Conservation (phyloP, 1,139 yeast genomes). For the Hyphopichia fennica region DNA sequence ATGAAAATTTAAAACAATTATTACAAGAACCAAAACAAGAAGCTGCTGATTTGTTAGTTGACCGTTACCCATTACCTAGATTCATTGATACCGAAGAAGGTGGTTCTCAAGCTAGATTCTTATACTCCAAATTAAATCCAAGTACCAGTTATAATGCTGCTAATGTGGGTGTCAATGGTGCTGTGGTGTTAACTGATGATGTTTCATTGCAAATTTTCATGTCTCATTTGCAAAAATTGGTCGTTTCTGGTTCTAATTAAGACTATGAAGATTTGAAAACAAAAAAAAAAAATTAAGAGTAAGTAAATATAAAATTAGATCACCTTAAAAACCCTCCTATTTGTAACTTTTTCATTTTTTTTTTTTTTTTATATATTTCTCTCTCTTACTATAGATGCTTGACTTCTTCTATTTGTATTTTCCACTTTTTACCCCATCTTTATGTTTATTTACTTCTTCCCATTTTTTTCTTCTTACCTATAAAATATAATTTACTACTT, state of each 20-base stretch:
- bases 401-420: no score
- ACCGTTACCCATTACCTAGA: constrained; percentile 95
- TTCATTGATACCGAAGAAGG: constrained; percentile 97
- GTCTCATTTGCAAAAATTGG: constrained; percentile 84
- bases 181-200: constrained; percentile 93
- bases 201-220: constrained; percentile 89
- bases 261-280: no score
- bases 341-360: no score
- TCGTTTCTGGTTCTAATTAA: constrained; percentile 54
- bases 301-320: no score
- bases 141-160: constrained; percentile 74
- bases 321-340: no score
- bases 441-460: not conserved
- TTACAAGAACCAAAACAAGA: constrained; percentile 89
- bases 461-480: not conserved
- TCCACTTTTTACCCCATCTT: not conserved
- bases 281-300: no score
- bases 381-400: no score
- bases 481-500: not conserved
- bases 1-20: constrained; percentile 81
- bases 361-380: no score
- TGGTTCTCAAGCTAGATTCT: constrained; percentile 96
- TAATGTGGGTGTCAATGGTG: constrained; percentile 55
- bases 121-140: constrained; percentile 91
- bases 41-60: constrained; percentile 87